phyloP scores from a whole-genome alignment of 371 early-diverging fungal species.

The Rhizopus microsporus region DNA sequence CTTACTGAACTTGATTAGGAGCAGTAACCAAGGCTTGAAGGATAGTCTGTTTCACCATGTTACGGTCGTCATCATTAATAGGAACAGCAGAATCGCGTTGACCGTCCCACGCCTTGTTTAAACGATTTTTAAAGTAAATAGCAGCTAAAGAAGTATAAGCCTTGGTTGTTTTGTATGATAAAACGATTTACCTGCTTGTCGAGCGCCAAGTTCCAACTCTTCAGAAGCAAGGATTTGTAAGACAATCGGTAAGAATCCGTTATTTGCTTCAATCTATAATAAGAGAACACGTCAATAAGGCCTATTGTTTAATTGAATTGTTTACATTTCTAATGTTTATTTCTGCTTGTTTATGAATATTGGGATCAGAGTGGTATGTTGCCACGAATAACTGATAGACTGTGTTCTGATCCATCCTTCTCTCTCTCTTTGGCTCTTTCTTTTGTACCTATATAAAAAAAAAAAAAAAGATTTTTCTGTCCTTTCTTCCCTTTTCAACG shows the following conservation, averaged over 20 bases:
- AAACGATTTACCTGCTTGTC: conserved; percentile 69
- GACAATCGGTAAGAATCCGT: conserved; percentile 69
- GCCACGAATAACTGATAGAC: conserved; percentile 73
- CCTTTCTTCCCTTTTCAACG: not conserved
- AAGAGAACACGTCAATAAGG: not conserved
- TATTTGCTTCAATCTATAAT: conserved; percentile 55
- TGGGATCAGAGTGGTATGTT: conserved; percentile 79
- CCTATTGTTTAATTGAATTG: not conserved
- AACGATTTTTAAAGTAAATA: conserved; percentile 93
- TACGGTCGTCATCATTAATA: conserved; percentile 76
- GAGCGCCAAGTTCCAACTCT: conserved; percentile 63
- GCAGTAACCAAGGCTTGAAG: conserved; percentile 74
- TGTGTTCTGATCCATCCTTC: conserved; percentile 51
- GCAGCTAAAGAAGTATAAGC: conserved; percentile 58
- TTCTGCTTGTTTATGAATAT: conserved; percentile 75
- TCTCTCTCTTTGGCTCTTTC: not conserved
- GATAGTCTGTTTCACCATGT: conserved; percentile 75
- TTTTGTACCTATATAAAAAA: not conserved
- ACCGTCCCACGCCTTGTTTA: conserved; percentile 78
- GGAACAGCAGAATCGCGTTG: conserved; percentile 33
- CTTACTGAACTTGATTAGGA: conserved; percentile 74
- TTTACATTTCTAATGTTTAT: conserved; percentile 47
- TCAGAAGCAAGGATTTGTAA: conserved; percentile 70
- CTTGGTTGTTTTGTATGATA: too few relatives aligned
- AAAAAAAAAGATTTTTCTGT: conserved; percentile 5